A percentile compares a stretch with the other conserved stretches of the same genome.
These are phyloP conservation scores for Nicotiana undulata DNA, from an alignment of 257 asterid genomes.

Conservation along the genomic window DNA sequence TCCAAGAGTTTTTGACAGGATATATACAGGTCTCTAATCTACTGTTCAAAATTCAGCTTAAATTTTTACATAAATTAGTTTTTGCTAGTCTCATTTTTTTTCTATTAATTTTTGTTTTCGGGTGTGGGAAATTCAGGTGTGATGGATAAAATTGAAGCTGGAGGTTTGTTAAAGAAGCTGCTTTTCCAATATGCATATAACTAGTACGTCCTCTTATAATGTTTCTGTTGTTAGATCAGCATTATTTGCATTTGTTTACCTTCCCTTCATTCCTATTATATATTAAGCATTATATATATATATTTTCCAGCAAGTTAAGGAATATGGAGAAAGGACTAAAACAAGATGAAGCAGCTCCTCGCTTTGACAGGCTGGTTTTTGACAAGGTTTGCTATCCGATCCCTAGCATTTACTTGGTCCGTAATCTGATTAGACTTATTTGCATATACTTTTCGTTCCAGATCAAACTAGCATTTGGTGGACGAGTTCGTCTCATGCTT, in stretches of 20 bases:
- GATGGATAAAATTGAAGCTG: constrained; percentile 69
- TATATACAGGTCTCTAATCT: constrained; percentile 54
- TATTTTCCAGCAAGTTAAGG: constrained; percentile 55
- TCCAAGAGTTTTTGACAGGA: constrained; percentile 81
- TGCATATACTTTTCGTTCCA: constrained; percentile 4
- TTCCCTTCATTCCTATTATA: not conserved
- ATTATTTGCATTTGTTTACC: not conserved
- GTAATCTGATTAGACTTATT: not conserved
- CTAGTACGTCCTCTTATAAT: constrained; percentile 38
- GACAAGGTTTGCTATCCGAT: constrained; percentile 46
- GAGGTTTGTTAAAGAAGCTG: constrained; percentile 66
- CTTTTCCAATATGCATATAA: constrained; percentile 67
- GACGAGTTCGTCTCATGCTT: constrained; percentile 79
- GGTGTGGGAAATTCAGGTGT: constrained; percentile 32
- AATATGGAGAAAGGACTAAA: constrained; percentile 71
- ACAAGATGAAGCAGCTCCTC: constrained; percentile 89
- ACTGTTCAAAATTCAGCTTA: not conserved
- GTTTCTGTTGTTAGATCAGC: not conserved
- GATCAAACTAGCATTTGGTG: constrained; percentile 91
- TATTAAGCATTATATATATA: not conserved
- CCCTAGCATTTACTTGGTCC: not conserved
- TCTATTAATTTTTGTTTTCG: constrained; percentile 1
- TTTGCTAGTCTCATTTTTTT: not conserved
- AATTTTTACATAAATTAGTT: not conserved
- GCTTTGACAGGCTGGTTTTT: constrained; percentile 68